Evolutionary conservation across 2,329 filamentous ascomycete genomes (phyloP), one percentile per base, ranked within the genome.

Genomic region (Fusarium heterosporum): DNA sequence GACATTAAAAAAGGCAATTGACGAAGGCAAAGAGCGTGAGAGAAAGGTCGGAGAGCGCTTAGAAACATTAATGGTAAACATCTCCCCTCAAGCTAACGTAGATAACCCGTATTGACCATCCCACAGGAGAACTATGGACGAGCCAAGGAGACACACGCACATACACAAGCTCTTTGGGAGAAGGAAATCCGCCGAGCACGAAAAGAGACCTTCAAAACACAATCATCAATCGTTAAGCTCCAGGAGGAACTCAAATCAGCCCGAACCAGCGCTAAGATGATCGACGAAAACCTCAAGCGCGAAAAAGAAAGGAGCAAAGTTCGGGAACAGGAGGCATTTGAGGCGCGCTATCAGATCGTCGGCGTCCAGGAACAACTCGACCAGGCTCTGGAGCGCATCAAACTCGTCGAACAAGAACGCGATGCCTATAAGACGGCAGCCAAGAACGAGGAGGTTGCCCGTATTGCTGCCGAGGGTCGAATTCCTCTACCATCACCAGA

Each of bases 151-250:
- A 90, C 88, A 36, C 85, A 90, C 69, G 84, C 85, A 38, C 87
- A 90, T 73, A 89, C 87, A 11, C 86, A 90, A 76, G 80, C 86
- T 19, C 78, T 91, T 11, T 92, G 90, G 85, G 90, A 93, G 72
- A 92, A 92, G 75, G 90, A 93, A 75, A 88, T 92, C 41, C 85
- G 90, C 54, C 84, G 87, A 55, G 84, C 87, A 11, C 83, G 89
- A 48, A 93, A 93, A 71, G 90, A 93, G 70, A 88, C 88, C 4
- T 92, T 92, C 83, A 92, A 92, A 74, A 85, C 87, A n/a, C 89
- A 91, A 69, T 91, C 89, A 4, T 78, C 81, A 12, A 84, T 89
- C 30, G 86, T 92, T 70, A 91, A 91, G 74, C 75, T 90, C n/a
- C 89, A 92, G 74, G 90, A 92, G 70, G 90, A 93, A 71, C 83